Evolutionary conservation across 106 monocot species (phyloP).

Genomic region (Vanilla planifolia): DNA sequence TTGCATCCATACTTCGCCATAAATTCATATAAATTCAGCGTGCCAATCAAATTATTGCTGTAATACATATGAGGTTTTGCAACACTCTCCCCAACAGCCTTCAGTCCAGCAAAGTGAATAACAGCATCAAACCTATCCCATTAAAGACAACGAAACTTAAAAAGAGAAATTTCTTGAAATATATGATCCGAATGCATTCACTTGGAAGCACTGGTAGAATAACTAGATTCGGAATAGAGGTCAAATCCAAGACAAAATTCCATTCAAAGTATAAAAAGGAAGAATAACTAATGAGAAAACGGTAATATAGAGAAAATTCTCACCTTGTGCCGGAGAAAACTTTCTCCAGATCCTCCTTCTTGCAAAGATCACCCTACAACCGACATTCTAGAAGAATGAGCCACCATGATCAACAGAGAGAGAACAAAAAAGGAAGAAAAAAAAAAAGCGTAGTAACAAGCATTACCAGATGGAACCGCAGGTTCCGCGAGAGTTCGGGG

Average conservation of each 20-base stretch:
- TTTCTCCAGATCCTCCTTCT: slow-evolving; percentile 17
- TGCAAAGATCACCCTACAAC: slow-evolving; percentile 24
- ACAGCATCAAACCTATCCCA: slow-evolving; percentile 39
- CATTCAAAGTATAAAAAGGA: neutral
- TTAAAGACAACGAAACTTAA: neutral
- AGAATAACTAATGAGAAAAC: neutral
- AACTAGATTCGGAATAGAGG: neutral
- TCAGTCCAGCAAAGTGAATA: slow-evolving; percentile 44
- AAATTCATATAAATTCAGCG: slow-evolving; percentile 63
- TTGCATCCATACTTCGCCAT: slow-evolving; percentile 78
- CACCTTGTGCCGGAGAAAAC: slow-evolving; percentile 9
- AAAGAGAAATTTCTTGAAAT: neutral
- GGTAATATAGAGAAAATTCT: neutral
- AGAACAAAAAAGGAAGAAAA: neutral
- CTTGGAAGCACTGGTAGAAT: neutral
- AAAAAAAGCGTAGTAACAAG: neutral
- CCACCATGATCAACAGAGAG: neutral
- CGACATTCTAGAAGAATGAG: neutral
- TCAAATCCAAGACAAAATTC: neutral
- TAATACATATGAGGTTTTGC: slow-evolving; percentile 69
- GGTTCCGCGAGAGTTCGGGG: slow-evolving; percentile 34
- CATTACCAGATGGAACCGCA: slow-evolving; percentile 43
- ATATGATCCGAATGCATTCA: neutral
- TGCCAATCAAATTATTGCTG: slow-evolving; percentile 68
- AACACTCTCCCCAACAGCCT: slow-evolving; percentile 59